These are phyloP conservation scores for Musa itinerans DNA, from an alignment of 176 grass and related monocot species.

Conservation along the genomic window DNA sequence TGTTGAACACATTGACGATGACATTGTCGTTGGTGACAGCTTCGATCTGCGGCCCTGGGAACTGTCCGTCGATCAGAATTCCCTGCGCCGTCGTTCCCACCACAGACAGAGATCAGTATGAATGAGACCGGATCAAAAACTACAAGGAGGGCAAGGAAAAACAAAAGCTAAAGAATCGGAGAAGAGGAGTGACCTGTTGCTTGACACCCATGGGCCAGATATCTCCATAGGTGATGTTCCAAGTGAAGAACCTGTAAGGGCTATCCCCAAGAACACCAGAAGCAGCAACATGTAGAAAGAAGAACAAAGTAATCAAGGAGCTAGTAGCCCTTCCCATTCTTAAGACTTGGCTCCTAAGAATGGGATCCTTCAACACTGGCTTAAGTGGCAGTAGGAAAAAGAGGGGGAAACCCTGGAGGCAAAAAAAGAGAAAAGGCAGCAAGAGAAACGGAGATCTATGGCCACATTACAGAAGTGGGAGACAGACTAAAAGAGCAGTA, in stretches of 20 bases:
- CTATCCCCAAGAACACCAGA: slow-evolving; percentile 20
- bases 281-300: background rate
- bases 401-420: no score
- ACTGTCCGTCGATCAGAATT: slow-evolving; percentile 81
- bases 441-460: no score
- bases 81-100: slow-evolving; percentile 27
- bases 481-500: no score
- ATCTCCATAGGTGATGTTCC: slow-evolving; percentile 69
- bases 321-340: background rate
- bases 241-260: slow-evolving; percentile 92
- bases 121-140: background rate
- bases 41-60: slow-evolving; percentile 86
- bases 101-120: no score
- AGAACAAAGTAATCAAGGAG: background rate
- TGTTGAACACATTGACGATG: slow-evolving; percentile 87
- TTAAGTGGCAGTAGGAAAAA: no score
- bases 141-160: background rate
- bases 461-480: no score
- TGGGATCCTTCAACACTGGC: background rate
- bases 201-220: slow-evolving; percentile 80
- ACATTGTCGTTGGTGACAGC: slow-evolving; percentile 93
- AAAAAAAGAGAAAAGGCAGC: no score
- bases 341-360: background rate
- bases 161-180: background rate
- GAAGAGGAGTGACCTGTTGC: slow-evolving; percentile 42